These are phyloP conservation scores for Clitoria ternatea DNA, from an alignment of 306 rosid species.

Conservation along the genomic window DNA sequence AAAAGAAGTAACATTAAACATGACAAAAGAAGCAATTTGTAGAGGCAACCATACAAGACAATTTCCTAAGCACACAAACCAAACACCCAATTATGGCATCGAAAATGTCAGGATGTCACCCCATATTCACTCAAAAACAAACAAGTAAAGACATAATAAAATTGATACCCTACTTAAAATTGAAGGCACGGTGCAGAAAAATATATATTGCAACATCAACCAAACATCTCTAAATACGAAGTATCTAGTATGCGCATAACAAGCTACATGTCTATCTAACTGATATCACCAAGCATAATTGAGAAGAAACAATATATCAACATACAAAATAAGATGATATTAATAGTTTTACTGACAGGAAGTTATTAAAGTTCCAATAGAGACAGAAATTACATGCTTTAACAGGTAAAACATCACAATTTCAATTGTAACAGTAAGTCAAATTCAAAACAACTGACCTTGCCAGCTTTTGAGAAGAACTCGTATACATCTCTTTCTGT, in stretches of 20 bases:
- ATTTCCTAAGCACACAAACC: constrained; percentile 22
- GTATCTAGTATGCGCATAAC: constrained; percentile 26
- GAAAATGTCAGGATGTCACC: constrained; percentile 25
- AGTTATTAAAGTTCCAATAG: background rate
- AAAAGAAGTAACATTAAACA: constrained; percentile 22
- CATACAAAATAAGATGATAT: background rate
- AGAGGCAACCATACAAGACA: constrained; percentile 8
- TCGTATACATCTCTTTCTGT: constrained; percentile 91
- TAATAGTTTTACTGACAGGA: background rate
- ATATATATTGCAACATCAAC: constrained; percentile 49
- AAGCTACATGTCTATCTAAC: constrained; percentile 21
- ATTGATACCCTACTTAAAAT: constrained; percentile 43
- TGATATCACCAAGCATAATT: constrained; percentile 6
- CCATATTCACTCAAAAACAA: constrained; percentile 43
- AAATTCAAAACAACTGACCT: constrained; percentile 52
- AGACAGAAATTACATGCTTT: background rate
- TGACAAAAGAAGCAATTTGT: background rate
- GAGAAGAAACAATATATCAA: background rate
- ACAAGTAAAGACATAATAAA: constrained; percentile 47
- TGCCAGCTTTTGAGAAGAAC: constrained; percentile 95
- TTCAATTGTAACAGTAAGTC: background rate
- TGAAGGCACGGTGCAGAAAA: constrained; percentile 54
- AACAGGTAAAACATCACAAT: background rate
- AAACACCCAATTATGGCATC: constrained; percentile 22
- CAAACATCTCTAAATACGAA: constrained; percentile 38